Percentiles rank a stretch among this genome's conserved stretches.
These are phyloP conservation scores for Phoenix roebelenii DNA, from an alignment of 176 grass and related monocot genomes.

Conservation along the genomic window DNA sequence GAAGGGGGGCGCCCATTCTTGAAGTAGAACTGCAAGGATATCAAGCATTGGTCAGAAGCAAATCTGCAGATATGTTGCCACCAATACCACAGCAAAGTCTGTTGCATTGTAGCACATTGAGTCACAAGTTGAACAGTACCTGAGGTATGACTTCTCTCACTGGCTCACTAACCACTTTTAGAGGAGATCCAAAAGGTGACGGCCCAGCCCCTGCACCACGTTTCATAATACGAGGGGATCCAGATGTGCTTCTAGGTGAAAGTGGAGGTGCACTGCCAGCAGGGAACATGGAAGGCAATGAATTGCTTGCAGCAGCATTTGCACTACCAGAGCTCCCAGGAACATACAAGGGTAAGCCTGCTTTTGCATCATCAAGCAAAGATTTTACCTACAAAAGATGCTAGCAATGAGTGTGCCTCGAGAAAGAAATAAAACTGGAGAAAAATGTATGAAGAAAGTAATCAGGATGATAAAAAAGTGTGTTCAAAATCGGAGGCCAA, in stretches of 20 bases:
- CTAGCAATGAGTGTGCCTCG: background rate
- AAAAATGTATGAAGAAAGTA: background rate
- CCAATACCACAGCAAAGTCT: background rate
- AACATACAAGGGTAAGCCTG: conserved; percentile 11
- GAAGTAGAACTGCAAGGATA: conserved; percentile 67
- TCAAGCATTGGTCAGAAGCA: background rate
- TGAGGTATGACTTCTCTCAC: conserved; percentile 81
- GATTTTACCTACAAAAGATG: conserved; percentile 33
- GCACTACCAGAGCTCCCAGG: conserved; percentile 11
- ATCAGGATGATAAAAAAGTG: background rate
- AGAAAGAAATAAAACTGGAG: background rate
- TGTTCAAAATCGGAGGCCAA: too few species aligned
- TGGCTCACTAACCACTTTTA: conserved; percentile 40
- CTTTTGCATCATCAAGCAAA: conserved; percentile 50
- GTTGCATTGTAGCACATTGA: conserved; percentile 4
- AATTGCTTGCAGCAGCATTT: conserved; percentile 33
- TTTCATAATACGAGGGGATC: conserved; percentile 51
- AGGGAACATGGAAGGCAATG: conserved; percentile 51
- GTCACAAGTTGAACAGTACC: conserved; percentile 27
- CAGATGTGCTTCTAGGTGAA: conserved; percentile 52
- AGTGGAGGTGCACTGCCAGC: conserved; percentile 68
- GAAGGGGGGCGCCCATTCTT: conserved; percentile 53
- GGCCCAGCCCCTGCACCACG: conserved; percentile 30
- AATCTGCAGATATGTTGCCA: conserved; percentile 1
- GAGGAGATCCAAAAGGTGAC: conserved; percentile 42